Evolutionary conservation across 441 rosid species (phyloP), one percentile per base, ranked within the genome.

Genomic region (Pelargonium cotyledonis): DNA sequence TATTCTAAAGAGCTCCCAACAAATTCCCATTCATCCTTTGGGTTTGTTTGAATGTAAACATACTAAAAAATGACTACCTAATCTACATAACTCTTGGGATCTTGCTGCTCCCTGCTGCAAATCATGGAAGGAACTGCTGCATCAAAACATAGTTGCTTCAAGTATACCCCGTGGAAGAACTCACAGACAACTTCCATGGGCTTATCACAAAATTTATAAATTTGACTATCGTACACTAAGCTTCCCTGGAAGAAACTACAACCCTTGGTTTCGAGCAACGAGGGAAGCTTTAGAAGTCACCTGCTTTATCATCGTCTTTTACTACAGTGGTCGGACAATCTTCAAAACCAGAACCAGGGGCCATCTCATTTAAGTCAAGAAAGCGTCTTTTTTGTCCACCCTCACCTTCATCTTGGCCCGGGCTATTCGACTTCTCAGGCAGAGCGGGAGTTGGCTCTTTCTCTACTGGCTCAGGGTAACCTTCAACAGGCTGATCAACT

Each of bases 331-430:
- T 87, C 65, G 92, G 90, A 78, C 91, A 88, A 70, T 91, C 97
- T 68, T 92, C 99, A 75, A 88, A 86, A 71, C 94, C 92, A 65
- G 98, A 85, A 65, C 93, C 90, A 5, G 98, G 98, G 35, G 97
- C 98, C 64, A 91, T 90, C 82, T 89, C 92, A 61, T 93, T 91
- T 70, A 93, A 75, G 88, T 93, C 98, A n/a, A 93, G 92, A 78
- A 85, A 93, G 65, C 86, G 88, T 76, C 86, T 82, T 76, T 89
- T 89, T 57, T 78, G 80, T 55, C 70, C 86, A 67, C 88, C 86
- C 26, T 79, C 89, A 47, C 16, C 88, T 81, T 88, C 95, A 71
- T 83, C 86, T 79, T 80, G 88, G 64, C 74, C 81, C 14, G 82
- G 85, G 80, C 85, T 81, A 72, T 75, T 81, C 61, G 82, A 53